Evolutionary conservation across 129 eudicot genomes (phyloP).

Genomic region (Helichrysum umbraculigerum): DNA sequence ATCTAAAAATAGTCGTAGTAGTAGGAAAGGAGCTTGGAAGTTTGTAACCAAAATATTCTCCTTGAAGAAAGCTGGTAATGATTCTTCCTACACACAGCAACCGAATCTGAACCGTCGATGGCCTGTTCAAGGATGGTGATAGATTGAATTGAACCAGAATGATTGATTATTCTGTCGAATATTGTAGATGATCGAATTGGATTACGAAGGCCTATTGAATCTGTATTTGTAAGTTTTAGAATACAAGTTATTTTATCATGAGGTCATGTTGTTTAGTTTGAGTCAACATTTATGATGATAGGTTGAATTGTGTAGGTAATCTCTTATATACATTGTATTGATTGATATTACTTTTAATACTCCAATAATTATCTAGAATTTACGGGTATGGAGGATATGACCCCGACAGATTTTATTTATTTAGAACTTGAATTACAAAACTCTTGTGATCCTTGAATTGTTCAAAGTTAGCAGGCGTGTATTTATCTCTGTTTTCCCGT

Average conservation of each 20-base stretch:
- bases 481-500: not conserved
- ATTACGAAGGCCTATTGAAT: too few relatives aligned
- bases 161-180: too few relatives aligned
- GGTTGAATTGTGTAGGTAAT: not conserved
- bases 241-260: too few relatives aligned
- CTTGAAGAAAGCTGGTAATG: constrained; percentile 25
- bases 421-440: not conserved
- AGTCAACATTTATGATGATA: not conserved
- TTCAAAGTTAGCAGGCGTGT: not conserved
- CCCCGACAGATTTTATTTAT: not conserved
- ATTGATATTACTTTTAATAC: not conserved
- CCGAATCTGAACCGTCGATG: constrained; percentile 53
- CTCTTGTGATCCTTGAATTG: not conserved
- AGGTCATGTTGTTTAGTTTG: too few relatives aligned
- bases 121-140: constrained; percentile 71
- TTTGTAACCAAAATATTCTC: constrained; percentile 28
- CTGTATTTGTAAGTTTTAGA: too few relatives aligned
- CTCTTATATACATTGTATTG: not conserved
- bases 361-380: not conserved
- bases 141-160: not conserved
- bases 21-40: constrained; percentile 16
- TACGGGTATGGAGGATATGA: too few relatives aligned
- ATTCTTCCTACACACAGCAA: constrained; percentile 29
- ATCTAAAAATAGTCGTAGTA: not conserved
- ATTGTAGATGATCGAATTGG: too few relatives aligned